Evolutionary conservation across 345 rosid genomes (phyloP).

Genomic region (Gossypium longicalyx): DNA sequence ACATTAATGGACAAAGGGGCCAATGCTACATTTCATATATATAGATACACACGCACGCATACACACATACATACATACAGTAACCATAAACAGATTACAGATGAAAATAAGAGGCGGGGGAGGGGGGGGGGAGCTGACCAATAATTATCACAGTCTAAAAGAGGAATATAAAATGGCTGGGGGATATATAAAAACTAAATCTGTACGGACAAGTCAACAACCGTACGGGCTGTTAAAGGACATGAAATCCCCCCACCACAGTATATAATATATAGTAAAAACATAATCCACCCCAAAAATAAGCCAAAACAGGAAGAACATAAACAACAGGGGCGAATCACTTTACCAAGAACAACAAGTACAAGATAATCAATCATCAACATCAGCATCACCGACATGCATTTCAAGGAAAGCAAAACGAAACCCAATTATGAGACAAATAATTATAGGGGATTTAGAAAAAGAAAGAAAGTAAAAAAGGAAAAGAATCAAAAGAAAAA

Average conservation of each 20-base stretch:
- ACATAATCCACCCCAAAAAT: neutral
- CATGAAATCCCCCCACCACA: too few species aligned
- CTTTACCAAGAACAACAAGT: constrained; percentile 2
- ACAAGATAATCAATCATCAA: neutral
- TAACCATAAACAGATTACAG: neutral
- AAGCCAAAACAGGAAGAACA: neutral
- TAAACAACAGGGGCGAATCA: neutral
- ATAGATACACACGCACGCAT: too few species aligned
- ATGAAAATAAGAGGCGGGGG: neutral
- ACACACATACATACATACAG: too few species aligned
- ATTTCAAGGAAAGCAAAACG: neutral
- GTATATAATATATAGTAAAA: neutral
- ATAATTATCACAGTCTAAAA: neutral
- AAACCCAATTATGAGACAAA: neutral
- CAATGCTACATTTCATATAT: neutral
- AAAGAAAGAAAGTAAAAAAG: neutral
- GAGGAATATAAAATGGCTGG: neutral
- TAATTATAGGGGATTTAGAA: neutral
- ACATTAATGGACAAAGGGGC: neutral
- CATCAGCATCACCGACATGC: constrained; percentile 28
- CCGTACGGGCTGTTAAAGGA: neutral
- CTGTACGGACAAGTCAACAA: neutral
- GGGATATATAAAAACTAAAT: neutral
- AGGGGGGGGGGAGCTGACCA: neutral
- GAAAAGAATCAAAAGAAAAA: neutral